Percentiles rank a stretch among this genome's conserved stretches.
These are phyloP conservation scores for Neurospora hispaniola DNA, from an alignment of 495 filamentous ascomycete species.

Conservation along the genomic window DNA sequence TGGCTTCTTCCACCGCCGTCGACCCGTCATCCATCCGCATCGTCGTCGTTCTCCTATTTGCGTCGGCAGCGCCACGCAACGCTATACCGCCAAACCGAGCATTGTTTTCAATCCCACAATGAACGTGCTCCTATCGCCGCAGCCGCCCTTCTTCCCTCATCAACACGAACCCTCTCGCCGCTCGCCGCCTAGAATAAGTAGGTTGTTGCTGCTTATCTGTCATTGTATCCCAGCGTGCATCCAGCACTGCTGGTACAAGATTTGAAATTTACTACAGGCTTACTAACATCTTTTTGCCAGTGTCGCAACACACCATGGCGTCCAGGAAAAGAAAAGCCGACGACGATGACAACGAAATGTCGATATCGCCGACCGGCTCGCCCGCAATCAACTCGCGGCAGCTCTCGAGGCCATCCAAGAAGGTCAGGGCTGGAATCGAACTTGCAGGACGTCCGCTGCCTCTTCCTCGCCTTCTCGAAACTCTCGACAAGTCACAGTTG, in stretches of 20 bases:
- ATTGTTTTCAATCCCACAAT: constrained; percentile 23
- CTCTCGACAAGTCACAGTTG: constrained; percentile 72
- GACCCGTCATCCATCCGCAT: background rate
- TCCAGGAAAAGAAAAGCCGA: constrained; percentile 81
- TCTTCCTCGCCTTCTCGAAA: constrained; percentile 79
- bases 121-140: constrained; percentile 41
- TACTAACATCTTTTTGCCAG: constrained; percentile 28
- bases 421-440: constrained; percentile 48
- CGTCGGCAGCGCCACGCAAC: constrained; percentile 1
- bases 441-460: constrained; percentile 67
- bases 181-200: constrained; percentile 64
- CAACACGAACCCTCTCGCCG: constrained; percentile 61
- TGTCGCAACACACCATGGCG: constrained; percentile 43
- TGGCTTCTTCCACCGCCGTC: background rate
- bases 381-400: constrained; percentile 57
- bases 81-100: constrained; percentile 1
- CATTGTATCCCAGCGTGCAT: background rate
- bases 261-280: constrained; percentile 1
- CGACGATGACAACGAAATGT: constrained; percentile 83
- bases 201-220: constrained; percentile 16
- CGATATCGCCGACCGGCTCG: constrained; percentile 68
- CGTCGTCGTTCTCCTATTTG: constrained; percentile 3
- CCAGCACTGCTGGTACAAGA: background rate
- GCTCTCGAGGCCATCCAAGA: constrained; percentile 52
- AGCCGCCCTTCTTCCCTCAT: constrained; percentile 64